Percentiles rank a stretch among this genome's conserved stretches.
Conservation (phyloP, 1,284 basidiomycete genomes). For the Hortiboletus rubellus region DNA sequence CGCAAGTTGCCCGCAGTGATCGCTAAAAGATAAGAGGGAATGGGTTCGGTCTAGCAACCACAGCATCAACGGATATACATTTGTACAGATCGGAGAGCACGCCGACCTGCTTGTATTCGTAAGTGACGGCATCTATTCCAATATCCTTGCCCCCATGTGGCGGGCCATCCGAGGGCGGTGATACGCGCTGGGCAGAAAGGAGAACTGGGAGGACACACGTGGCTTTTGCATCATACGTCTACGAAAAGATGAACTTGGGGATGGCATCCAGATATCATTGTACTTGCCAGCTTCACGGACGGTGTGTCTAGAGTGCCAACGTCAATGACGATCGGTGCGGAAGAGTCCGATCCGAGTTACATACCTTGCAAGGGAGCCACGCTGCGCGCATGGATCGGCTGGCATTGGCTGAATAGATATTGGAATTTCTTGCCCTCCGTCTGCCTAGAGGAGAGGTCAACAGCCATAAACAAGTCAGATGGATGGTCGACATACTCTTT, state of each 20-base stretch:
- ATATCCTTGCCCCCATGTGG: conserved; percentile 69
- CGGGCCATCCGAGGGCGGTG: conserved; percentile 68
- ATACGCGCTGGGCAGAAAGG: conserved; percentile 78
- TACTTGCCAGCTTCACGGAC: conserved; percentile 67
- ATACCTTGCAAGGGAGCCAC: conserved; percentile 78
- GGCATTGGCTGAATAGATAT: conserved; percentile 93
- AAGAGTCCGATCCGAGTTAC: conserved; percentile 16
- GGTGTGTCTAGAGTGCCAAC: conserved; percentile 52
- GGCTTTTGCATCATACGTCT: conserved; percentile 81
- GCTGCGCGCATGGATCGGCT: conserved; percentile 87
- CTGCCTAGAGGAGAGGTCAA: conserved; percentile 52
- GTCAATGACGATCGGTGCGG: background rate
- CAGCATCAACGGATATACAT: background rate
- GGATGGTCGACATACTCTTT: conserved; percentile 61
- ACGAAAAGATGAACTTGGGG: conserved; percentile 5
- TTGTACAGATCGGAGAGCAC: background rate
- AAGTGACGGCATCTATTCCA: conserved; percentile 67
- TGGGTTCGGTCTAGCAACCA: conserved; percentile 63
- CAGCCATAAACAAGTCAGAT: background rate
- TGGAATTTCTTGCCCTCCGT: conserved; percentile 87
- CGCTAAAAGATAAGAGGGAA: conserved; percentile 87
- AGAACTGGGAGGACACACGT: conserved; percentile 79
- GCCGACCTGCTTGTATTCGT: conserved; percentile 69
- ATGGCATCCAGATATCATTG: background rate
- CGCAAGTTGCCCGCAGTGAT: conserved; percentile 82